Percentiles rank a stretch among this genome's conserved stretches.
phyloP scores from a whole-genome alignment of 2,329 filamentous ascomycete genomes.

The Orbilia brochopaga region DNA sequence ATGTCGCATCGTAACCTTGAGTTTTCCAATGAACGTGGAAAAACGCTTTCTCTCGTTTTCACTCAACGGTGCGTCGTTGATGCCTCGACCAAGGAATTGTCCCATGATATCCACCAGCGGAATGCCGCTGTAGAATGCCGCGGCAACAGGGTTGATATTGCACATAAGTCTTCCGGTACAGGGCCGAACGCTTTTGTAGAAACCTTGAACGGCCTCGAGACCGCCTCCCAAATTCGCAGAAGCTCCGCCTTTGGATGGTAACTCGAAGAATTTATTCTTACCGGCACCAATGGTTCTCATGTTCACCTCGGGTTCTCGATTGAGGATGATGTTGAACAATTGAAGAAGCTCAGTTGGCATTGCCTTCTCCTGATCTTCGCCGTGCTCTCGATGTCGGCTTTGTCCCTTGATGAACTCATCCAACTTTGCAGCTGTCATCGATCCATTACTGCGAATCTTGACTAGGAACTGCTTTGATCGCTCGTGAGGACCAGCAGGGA shows the following conservation, averaged over 20 bases:
- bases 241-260: slow-evolving; percentile 56
- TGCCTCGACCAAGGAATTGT: slow-evolving; percentile 54
- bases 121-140: slow-evolving; percentile 65
- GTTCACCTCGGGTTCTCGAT: slow-evolving; percentile 21
- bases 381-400: slow-evolving; percentile 23
- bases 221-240: slow-evolving; percentile 61
- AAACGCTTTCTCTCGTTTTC: slow-evolving; percentile 12
- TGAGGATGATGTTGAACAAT: slow-evolving; percentile 31
- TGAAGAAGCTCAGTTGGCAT: slow-evolving; percentile 16
- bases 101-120: slow-evolving; percentile 58
- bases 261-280: slow-evolving; percentile 63
- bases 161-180: slow-evolving; percentile 66
- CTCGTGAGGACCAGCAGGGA: neutral
- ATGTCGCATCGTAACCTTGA: slow-evolving; percentile 27
- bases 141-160: slow-evolving; percentile 69
- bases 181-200: slow-evolving; percentile 61
- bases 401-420: slow-evolving; percentile 21
- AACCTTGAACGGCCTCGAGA: slow-evolving; percentile 62
- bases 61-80: slow-evolving; percentile 10
- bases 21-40: slow-evolving; percentile 11
- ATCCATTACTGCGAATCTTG: slow-evolving; percentile 8
- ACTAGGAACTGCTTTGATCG: slow-evolving; percentile 12
- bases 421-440: slow-evolving; percentile 8
- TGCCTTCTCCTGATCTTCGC: neutral
- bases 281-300: slow-evolving; percentile 61